These are phyloP conservation scores for Singerocomus rubriflavus DNA, from an alignment of 1,284 basidiomycete genomes.

Conservation along the genomic window DNA sequence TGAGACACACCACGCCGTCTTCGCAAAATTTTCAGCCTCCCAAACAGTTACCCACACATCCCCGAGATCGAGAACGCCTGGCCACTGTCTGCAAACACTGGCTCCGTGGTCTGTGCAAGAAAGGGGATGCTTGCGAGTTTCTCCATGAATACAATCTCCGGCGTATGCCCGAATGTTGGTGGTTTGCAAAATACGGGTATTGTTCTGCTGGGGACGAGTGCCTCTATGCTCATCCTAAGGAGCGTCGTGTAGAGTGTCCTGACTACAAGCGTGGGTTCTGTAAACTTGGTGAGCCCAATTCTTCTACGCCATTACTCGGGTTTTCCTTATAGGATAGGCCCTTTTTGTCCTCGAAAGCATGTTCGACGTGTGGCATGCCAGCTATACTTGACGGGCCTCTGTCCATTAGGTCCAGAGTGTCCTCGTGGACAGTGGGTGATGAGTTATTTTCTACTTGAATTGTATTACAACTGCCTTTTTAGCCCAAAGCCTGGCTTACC, in stretches of 20 bases:
- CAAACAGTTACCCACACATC: conserved; percentile 76
- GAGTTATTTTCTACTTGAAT: conserved; percentile 13
- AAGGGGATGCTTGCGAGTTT: conserved; percentile 98
- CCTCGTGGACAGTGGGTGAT: conserved; percentile 83
- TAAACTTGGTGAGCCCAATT: conserved; percentile 64
- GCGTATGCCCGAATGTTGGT: conserved; percentile 99
- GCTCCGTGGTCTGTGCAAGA: conserved; percentile 97
- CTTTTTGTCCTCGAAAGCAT: conserved; percentile 89
- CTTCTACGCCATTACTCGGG: not conserved
- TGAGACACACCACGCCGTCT: conserved; percentile 87
- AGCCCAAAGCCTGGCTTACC: conserved; percentile 78
- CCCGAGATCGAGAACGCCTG: conserved; percentile 81
- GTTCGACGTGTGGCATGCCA: conserved; percentile 90
- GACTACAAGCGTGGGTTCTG: conserved; percentile 97
- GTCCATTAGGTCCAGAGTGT: conserved; percentile 91
- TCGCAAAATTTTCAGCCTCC: conserved; percentile 85
- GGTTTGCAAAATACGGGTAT: conserved; percentile 98
- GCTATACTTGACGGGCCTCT: conserved; percentile 91
- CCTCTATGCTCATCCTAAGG: conserved; percentile 96
- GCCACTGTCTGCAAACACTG: conserved; percentile 99
- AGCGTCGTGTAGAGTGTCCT: conserved; percentile 90
- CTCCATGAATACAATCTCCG: conserved; percentile 98
- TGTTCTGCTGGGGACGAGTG: conserved; percentile 98
- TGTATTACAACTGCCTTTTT: conserved; percentile 13
- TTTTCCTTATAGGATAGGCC: conserved; percentile 51